A percentile compares a stretch with the other conserved stretches of the same genome.
phyloP scores from a whole-genome alignment of 225 moss, liverwort and hornwort genomes.

The Asterella californica region DNA sequence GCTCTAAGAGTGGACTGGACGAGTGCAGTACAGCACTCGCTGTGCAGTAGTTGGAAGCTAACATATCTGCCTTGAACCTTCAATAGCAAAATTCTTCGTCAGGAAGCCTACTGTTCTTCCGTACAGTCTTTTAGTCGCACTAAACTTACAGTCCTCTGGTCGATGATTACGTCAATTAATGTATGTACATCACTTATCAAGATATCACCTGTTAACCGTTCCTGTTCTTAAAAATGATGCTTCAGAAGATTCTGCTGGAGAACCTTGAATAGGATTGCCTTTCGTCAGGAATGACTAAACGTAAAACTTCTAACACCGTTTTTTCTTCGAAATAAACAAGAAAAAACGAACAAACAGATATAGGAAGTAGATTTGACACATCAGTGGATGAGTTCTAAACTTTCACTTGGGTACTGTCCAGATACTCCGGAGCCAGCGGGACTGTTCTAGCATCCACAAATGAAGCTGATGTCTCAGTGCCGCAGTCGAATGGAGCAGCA shows the following conservation, averaged over 20 bases:
- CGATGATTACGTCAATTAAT: neutral
- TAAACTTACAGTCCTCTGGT: no score
- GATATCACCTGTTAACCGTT: neutral
- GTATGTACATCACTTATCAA: neutral
- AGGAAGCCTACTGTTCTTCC: no score
- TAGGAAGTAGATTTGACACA: neutral
- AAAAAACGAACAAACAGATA: no score
- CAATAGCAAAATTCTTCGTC: no score
- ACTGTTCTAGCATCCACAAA: slow-evolving; percentile 37
- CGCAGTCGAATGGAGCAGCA: slow-evolving; percentile 23
- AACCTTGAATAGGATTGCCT: no score
- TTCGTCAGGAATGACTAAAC: neutral
- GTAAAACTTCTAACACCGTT: neutral
- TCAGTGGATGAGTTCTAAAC: neutral
- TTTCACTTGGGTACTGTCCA: neutral
- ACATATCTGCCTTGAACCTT: no score
- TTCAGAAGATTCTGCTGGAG: no score
- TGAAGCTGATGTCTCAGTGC: slow-evolving; percentile 22
- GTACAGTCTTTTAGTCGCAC: no score
- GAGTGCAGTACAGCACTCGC: no score
- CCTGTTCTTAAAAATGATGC: no score
- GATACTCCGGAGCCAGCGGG: slow-evolving; percentile 33
- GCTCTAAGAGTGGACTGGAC: no score
- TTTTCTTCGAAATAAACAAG: neutral
- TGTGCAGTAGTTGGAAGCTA: no score